phyloP scores from a whole-genome alignment of 305 asterid genomes.

The Fraxinus velutina region DNA sequence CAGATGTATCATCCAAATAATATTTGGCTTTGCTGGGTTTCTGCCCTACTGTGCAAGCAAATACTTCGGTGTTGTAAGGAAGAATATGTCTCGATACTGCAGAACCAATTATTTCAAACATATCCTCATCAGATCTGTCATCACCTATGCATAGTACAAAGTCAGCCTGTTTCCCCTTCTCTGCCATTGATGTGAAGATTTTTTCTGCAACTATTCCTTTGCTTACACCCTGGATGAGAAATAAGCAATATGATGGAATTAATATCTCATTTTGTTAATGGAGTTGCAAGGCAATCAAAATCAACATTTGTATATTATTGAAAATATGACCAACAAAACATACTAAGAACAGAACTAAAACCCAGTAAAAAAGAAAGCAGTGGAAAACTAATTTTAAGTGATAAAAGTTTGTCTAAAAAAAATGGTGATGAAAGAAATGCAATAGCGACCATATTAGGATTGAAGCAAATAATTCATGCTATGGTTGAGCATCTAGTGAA shows the following conservation, averaged over 20 bases:
- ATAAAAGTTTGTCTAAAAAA: neutral
- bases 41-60: constrained; percentile 94
- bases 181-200: constrained; percentile 66
- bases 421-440: neutral
- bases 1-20: constrained; percentile 80
- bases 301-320: neutral
- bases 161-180: constrained; percentile 60
- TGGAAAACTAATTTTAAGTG: neutral
- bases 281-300: neutral
- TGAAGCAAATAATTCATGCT: neutral
- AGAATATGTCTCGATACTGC: constrained; percentile 62
- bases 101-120: constrained; percentile 71
- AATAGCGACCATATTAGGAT: neutral
- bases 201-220: constrained; percentile 90
- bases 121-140: constrained; percentile 92
- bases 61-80: constrained; percentile 62
- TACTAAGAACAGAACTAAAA: neutral
- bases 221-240: constrained; percentile 61
- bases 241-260: constrained; percentile 2
- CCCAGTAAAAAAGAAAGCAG: neutral
- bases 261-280: neutral
- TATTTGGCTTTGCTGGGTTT: constrained; percentile 95
- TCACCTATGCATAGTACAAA: constrained; percentile 91
- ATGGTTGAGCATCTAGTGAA: neutral
- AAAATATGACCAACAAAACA: constrained; percentile 7